Evolutionary conservation across 1,139 yeast species (phyloP).

Genomic region (Magnusiomyces tetraspermus): DNA sequence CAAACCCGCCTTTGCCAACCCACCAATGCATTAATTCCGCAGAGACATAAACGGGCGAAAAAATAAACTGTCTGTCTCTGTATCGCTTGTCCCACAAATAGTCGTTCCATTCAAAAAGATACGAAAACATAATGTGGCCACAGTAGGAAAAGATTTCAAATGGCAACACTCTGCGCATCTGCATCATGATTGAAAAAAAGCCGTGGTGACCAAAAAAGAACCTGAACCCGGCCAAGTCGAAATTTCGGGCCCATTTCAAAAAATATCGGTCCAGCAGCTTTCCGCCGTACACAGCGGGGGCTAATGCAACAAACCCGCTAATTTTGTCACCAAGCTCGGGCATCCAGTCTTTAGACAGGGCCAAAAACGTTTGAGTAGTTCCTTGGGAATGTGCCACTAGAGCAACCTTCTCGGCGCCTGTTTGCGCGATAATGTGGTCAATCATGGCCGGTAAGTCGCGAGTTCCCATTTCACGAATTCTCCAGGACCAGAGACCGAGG

Average conservation of each 20-base stretch:
- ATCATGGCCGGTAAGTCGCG: constrained; percentile 69
- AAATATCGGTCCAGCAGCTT: constrained; percentile 47
- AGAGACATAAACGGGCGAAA: constrained; percentile 79
- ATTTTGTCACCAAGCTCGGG: constrained; percentile 41
- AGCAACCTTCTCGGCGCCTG: constrained; percentile 42
- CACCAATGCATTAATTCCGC: constrained; percentile 86
- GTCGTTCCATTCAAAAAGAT: constrained; percentile 79
- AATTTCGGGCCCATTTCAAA: constrained; percentile 35
- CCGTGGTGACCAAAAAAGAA: constrained; percentile 45
- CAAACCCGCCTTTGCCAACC: constrained; percentile 49
- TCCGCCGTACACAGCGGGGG: constrained; percentile 91
- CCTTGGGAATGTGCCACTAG: constrained; percentile 89
- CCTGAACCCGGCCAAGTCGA: constrained; percentile 22
- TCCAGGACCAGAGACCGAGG: constrained; percentile 65
- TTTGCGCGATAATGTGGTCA: constrained; percentile 51
- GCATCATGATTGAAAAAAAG: constrained; percentile 29
- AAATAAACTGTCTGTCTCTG: constrained; percentile 64
- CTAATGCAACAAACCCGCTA: constrained; percentile 61
- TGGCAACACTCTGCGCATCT: constrained; percentile 33
- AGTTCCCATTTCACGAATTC: constrained; percentile 66
- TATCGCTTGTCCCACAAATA: constrained; percentile 61
- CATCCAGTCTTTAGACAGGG: constrained; percentile 42
- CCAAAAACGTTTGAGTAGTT: constrained; percentile 70
- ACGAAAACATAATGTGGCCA: constrained; percentile 74
- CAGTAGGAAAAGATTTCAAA: constrained; percentile 46